Evolutionary conservation across 2,329 filamentous ascomycete species (phyloP).

Genomic region (Pezicula neosporulosa): DNA sequence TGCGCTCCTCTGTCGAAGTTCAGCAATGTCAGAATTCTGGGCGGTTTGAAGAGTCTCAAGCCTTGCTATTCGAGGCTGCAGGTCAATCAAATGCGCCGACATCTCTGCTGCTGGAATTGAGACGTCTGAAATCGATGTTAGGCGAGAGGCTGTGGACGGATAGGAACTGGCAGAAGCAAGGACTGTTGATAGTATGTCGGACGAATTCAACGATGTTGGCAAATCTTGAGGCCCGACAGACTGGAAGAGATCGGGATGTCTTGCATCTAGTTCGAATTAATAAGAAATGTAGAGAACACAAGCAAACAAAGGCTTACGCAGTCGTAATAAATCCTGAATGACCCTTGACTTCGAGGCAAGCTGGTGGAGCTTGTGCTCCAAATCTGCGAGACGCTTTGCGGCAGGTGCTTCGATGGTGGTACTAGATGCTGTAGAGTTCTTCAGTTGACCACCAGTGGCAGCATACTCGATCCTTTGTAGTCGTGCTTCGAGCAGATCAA

Average conservation of each 20-base stretch:
- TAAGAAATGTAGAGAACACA: background rate
- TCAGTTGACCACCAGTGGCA: conserved; percentile 17
- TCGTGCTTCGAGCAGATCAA: conserved; percentile 27
- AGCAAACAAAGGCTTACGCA: conserved; percentile 19
- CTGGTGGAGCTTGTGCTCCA: conserved; percentile 21
- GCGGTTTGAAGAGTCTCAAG: conserved; percentile 25
- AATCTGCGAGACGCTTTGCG: conserved; percentile 11
- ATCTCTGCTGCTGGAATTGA: conserved; percentile 25
- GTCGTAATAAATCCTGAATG: conserved; percentile 26
- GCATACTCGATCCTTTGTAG: conserved; percentile 27
- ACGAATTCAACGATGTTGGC: conserved; percentile 23
- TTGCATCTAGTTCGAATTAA: conserved; percentile 22
- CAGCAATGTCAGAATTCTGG: conserved; percentile 25
- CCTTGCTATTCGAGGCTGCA: conserved; percentile 27
- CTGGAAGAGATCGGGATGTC: conserved; percentile 29
- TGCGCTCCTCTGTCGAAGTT: conserved; percentile 25
- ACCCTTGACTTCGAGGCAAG: conserved; percentile 25
- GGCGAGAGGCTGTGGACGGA: conserved; percentile 27
- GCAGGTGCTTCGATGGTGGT: conserved; percentile 8
- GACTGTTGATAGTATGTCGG: conserved; percentile 24
- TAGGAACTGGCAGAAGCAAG: conserved; percentile 29
- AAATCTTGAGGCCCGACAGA: conserved; percentile 17
- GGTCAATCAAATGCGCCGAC: conserved; percentile 27
- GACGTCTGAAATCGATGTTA: conserved; percentile 28
- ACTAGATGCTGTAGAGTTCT: conserved; percentile 3